Evolutionary conservation across 2,329 filamentous ascomycete genomes (phyloP).

Genomic region (Verticillium klebahnii): DNA sequence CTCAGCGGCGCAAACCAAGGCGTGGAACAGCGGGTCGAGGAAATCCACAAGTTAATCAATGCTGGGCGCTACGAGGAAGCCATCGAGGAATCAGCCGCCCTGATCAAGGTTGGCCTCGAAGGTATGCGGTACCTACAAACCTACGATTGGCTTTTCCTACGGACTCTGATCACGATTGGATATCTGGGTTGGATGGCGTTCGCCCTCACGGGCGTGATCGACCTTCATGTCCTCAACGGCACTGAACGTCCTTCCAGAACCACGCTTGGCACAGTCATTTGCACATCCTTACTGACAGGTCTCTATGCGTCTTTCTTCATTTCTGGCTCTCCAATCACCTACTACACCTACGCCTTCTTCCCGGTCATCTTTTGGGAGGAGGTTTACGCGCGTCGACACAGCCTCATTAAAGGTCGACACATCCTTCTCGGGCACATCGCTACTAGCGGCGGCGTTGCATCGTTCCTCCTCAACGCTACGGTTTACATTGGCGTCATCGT

Average conservation of each 20-base stretch:
- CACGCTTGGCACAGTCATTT: slow-evolving; percentile 54
- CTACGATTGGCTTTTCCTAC: slow-evolving; percentile 95
- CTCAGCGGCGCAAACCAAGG: slow-evolving; percentile 61
- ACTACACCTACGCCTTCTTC: slow-evolving; percentile 90
- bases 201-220: slow-evolving; percentile 81
- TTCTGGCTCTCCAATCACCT: slow-evolving; percentile 74
- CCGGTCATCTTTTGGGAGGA: slow-evolving; percentile 97
- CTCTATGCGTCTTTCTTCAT: slow-evolving; percentile 76
- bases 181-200: slow-evolving; percentile 97
- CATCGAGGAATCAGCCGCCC: slow-evolving; percentile 69
- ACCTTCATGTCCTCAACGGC: slow-evolving; percentile 78
- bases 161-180: slow-evolving; percentile 81
- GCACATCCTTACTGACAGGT: slow-evolving; percentile 69
- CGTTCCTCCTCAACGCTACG: slow-evolving; percentile 59
- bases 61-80: slow-evolving; percentile 66
- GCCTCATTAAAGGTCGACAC: slow-evolving; percentile 61
- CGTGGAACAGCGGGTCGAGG: slow-evolving; percentile 60
- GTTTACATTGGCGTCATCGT: slow-evolving; percentile 72
- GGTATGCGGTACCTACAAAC: slow-evolving; percentile 93
- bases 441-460: slow-evolving; percentile 50
- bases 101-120: slow-evolving; percentile 73
- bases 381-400: slow-evolving; percentile 72
- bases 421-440: slow-evolving; percentile 66
- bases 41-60: slow-evolving; percentile 65
- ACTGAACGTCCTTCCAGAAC: slow-evolving; percentile 61